Evolutionary conservation across 2,329 filamentous ascomycete species (phyloP), one percentile per base, ranked within the genome.

Genomic region (Fusarium dlaminii): DNA sequence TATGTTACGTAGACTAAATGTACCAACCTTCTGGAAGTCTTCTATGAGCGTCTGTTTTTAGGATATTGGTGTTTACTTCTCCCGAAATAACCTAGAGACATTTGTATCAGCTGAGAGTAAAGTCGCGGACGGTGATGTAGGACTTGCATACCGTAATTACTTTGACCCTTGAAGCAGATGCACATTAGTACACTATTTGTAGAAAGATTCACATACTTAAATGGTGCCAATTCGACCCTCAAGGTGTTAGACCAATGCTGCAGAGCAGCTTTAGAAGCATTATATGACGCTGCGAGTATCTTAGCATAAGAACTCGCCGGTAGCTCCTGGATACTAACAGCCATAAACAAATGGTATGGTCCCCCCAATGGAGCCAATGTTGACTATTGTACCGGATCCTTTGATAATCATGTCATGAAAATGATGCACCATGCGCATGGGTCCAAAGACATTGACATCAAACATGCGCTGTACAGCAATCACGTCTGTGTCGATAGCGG

Each of bases 1-100:
- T 14, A 5, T 18, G 8, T 4, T 0, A 11, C 8, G n/a, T 24
- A 14, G 8, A 8, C 6, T 20, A 1, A 6, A 20, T 13, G 5
- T 24, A 15, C 17, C 2, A 15, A 51, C 48, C 48, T 51, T 51
- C 48, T 51, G 30, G 30, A 14, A 51, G 48, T 20, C 17, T 34
- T 34, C 48, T 51, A 11, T 51, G n/a, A 4, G 30, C n/a, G 30
- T 51, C 30, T 2, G 29, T 0, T 1, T 24, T 51, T 10, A 51
- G 30, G 12, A 51, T 51, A 8, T 51, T 51, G 8, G 30, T 51
- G 15, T 51, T 24, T 1, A 51, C 30, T 15, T 51, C 48, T 13
- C 30, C 48, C 4, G 30, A 34, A 8, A 51, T 51, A 11, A 51
- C 48, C 48, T 51, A 11, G 8, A 51, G 3, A 17, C 6, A 24